Conservation (phyloP, 2,329 filamentous ascomycete genomes). For the Dendryphion nanum region DNA sequence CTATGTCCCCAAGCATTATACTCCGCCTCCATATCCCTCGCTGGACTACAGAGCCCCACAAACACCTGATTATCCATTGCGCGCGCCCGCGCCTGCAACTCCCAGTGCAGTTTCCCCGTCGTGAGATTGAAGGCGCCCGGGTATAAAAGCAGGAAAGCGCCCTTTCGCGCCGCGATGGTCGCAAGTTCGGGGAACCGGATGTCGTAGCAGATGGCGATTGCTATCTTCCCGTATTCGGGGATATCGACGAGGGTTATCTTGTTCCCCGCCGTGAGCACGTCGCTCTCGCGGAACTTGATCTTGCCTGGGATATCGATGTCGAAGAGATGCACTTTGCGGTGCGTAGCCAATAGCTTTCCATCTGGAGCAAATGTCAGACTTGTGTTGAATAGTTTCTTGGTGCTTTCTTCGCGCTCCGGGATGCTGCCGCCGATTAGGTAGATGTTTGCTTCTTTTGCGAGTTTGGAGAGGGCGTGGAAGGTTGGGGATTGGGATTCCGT, state of each 20-base stretch:
- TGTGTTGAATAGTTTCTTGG: conserved; percentile 84
- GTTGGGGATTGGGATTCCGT: conserved; percentile 70
- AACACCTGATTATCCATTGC: conserved; percentile 95
- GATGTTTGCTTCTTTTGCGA: conserved; percentile 74
- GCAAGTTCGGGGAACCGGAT: conserved; percentile 94
- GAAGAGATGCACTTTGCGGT: conserved; percentile 68
- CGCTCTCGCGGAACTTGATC: conserved; percentile 87
- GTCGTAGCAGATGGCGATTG: conserved; percentile 94
- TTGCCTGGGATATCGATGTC: conserved; percentile 76
- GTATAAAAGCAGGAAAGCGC: conserved; percentile 86
- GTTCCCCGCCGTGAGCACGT: conserved; percentile 82
- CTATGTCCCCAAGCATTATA: conserved; percentile 95
- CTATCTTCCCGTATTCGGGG: conserved; percentile 84
- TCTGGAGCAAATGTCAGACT: conserved; percentile 76
- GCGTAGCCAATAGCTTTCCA: conserved; percentile 78
- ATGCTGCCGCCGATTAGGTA: conserved; percentile 93
- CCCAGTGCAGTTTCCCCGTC: conserved; percentile 91
- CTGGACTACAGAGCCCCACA: conserved; percentile 88
- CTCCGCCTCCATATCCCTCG: conserved; percentile 69
- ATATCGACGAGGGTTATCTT: conserved; percentile 82
- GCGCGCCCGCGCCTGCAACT: conserved; percentile 74
- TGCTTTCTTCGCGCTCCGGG: conserved; percentile 67
- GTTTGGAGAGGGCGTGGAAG: conserved; percentile 76
- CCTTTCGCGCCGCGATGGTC: conserved; percentile 79
- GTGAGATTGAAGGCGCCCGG: conserved; percentile 97